Percentiles rank a stretch among this genome's conserved stretches.
Evolutionary conservation across 2,329 filamentous ascomycete genomes (phyloP).

Genomic region (Ophiocordyceps camponoti-leonardi): DNA sequence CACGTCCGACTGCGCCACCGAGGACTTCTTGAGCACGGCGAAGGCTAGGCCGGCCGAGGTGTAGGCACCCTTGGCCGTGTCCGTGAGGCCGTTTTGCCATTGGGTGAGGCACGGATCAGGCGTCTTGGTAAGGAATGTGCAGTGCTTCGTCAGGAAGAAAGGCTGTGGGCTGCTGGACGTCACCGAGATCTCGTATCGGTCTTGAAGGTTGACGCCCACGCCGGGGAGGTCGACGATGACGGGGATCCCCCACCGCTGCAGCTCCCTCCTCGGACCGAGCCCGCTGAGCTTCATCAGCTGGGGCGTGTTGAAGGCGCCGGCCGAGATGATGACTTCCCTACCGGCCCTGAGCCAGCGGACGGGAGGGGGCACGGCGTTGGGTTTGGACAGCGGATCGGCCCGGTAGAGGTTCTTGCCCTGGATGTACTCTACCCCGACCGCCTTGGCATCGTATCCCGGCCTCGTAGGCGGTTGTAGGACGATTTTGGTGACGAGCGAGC

Average conservation of each 20-base stretch:
- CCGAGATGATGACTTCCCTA: slow-evolving; percentile 29
- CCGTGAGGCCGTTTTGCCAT: slow-evolving; percentile 7
- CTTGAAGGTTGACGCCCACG: slow-evolving; percentile 36
- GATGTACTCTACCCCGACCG: slow-evolving; percentile 24
- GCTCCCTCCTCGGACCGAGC: slow-evolving; percentile 22
- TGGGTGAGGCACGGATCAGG: slow-evolving; percentile 15
- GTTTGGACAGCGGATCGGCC: slow-evolving; percentile 20
- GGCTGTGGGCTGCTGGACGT: not conserved
- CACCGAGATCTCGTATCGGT: slow-evolving; percentile 11
- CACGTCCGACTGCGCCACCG: slow-evolving; percentile 8
- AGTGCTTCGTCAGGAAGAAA: not conserved
- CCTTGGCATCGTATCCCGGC: slow-evolving; percentile 10
- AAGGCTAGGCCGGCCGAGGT: slow-evolving; percentile 8
- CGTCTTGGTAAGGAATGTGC: not conserved
- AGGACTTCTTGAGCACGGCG: slow-evolving; percentile 11
- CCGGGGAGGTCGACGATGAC: slow-evolving; percentile 40
- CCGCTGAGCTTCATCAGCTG: slow-evolving; percentile 28
- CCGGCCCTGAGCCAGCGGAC: slow-evolving; percentile 11
- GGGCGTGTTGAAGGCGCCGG: slow-evolving; percentile 28
- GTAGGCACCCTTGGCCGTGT: slow-evolving; percentile 7
- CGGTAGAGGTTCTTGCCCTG: slow-evolving; percentile 22
- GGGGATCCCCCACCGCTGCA: slow-evolving; percentile 25
- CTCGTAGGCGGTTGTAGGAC: slow-evolving; percentile 13
- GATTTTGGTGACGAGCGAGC: slow-evolving; percentile 17
- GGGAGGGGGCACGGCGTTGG: slow-evolving; percentile 3